phyloP scores from a whole-genome alignment of 345 rosid genomes.

The Eucalyptus melliodora region DNA sequence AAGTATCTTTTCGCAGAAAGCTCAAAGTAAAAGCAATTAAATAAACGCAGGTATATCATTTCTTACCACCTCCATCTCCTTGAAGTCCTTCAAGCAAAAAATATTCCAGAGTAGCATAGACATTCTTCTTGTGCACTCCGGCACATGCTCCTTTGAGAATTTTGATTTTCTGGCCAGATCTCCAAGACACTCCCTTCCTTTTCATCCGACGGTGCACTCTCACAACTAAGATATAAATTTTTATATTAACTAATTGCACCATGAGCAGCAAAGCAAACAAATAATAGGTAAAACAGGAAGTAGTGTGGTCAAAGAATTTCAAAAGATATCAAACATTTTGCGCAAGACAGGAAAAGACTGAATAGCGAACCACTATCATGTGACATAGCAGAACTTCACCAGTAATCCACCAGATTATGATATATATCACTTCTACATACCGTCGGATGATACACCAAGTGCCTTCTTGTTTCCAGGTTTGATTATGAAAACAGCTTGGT shows the following conservation, averaged over 20 bases:
- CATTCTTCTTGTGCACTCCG: slow-evolving; percentile 20
- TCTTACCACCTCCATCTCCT: slow-evolving; percentile 67
- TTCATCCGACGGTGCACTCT: slow-evolving; percentile 38
- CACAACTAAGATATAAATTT: slow-evolving; percentile 24
- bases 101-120: slow-evolving; percentile 54
- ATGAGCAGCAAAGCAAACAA: neutral
- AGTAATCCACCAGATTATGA: neutral
- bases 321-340: neutral
- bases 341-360: neutral
- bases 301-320: neutral
- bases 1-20: neutral
- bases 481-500: slow-evolving; percentile 30
- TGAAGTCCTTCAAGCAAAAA: slow-evolving; percentile 59
- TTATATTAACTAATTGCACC: neutral
- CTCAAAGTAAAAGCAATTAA: neutral
- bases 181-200: slow-evolving; percentile 41
- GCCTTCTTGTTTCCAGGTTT: slow-evolving; percentile 26
- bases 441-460: slow-evolving; percentile 43
- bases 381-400: neutral
- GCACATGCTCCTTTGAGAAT: slow-evolving; percentile 54
- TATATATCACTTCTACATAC: slow-evolving; percentile 10
- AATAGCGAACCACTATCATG: neutral
- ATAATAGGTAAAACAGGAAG: neutral
- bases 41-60: neutral
- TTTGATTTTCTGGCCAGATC: slow-evolving; percentile 48